Base-by-base conservation (phyloP, 2,329 filamentous ascomycete genomes). In the Cryphonectria nitschkei region DNA sequence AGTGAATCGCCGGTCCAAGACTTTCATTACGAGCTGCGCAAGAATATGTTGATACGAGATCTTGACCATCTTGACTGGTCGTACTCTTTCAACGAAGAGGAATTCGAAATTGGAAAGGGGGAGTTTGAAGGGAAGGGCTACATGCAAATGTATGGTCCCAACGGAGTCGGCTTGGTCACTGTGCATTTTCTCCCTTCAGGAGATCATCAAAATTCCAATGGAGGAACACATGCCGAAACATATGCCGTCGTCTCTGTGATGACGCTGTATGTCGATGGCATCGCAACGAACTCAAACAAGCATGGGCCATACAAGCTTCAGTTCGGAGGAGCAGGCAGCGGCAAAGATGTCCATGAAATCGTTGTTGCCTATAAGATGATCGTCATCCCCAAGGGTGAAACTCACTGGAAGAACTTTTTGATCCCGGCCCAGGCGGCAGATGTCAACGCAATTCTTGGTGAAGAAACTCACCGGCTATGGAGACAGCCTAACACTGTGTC, bases 281-380 rank as follows among this genome's bases (percentile, higher is more conserved):
- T n/a, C 7, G 11, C 41, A 8, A 37, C 39, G 2, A 16, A 39
- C 1, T 34, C 58, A 22, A 19, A 9, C 32, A 19, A n/a, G 1
- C 8, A 39, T 19, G 26, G 9, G 29, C 1, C 4, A 16, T n/a
- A 22, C 9, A 11, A 32, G 32, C 16, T 61, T 22, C 2, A n/a
- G 3, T n/a, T 68, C 8, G 67, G 60, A 3, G 9, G n/a, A 4
- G 3, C 14, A n/a, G 43, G 43, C 13, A 68, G 67, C 14, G 34
- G n/a, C 26, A 54, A n/a, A 13, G 14, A 26, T 19, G 1, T 34
- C 2, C 58, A 50, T 19, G 63, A 70, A 22, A 46, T 70, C 0
- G 50, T 66, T 1, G n/a, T 62, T 19, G 64, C 68, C 16, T 70
- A 70, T 26, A 70, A n/a, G 9, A 26, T 67, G n/a, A 43, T 70